A percentile compares a stretch with the other conserved stretches of the same genome.
Conservation (phyloP, 1,139 yeast species). For the Blastobotrys ciferrii region DNA sequence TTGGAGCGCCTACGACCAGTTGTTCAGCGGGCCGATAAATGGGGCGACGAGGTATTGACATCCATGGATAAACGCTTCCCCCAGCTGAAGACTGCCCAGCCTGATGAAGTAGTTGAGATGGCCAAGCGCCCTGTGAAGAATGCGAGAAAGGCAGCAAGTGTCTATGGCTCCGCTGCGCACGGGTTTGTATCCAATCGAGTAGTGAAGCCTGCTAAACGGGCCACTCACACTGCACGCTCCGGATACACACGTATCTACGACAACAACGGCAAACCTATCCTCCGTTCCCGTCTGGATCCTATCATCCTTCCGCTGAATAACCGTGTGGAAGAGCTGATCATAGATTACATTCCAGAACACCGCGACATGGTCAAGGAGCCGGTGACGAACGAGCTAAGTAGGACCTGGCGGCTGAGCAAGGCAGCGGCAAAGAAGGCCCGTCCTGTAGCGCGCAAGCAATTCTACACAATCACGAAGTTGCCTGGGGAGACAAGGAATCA, state of each 20-base stretch:
- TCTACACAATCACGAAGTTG: not conserved
- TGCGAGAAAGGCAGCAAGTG: conserved; percentile 30
- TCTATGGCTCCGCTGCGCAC: conserved; percentile 33
- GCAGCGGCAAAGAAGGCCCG: conserved; percentile 36
- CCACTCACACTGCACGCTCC: conserved; percentile 32
- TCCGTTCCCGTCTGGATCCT: conserved; percentile 63
- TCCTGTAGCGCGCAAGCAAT: conserved; percentile 33
- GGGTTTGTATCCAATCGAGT: conserved; percentile 31
- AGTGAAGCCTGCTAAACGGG: conserved; percentile 35
- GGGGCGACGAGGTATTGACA: conserved; percentile 38
- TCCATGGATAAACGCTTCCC: conserved; percentile 39
- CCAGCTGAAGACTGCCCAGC: conserved; percentile 36
- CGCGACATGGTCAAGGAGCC: conserved; percentile 37
- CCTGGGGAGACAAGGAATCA: conserved; percentile 3
- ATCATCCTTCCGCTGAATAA: conserved; percentile 59
- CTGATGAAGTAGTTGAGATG: conserved; percentile 35
- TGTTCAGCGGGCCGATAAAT: conserved; percentile 34
- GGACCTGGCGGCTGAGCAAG: conserved; percentile 34
- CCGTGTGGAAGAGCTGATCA: conserved; percentile 47
- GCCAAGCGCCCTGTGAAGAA: conserved; percentile 36
- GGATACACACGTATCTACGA: conserved; percentile 44
- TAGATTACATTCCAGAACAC: conserved; percentile 45
- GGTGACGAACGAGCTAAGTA: conserved; percentile 33
- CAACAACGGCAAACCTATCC: conserved; percentile 57
- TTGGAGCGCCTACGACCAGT: conserved; percentile 35